Evolutionary conservation across 495 filamentous ascomycete species (phyloP).

Genomic region (Neurospora sp.): DNA sequence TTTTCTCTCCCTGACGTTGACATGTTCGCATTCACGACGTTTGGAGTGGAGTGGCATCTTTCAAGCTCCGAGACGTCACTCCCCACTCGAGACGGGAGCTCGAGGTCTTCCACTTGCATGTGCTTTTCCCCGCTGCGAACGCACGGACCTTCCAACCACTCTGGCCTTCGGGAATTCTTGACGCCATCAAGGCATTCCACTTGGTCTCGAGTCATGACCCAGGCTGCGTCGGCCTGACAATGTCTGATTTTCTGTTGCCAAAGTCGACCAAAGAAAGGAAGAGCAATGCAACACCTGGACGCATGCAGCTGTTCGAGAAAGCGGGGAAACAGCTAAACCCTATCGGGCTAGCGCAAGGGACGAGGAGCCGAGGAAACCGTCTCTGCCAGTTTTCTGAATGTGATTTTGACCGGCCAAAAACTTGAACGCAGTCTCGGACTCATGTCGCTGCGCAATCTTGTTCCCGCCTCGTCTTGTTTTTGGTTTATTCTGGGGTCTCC

Average conservation of each 20-base stretch:
- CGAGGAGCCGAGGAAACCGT: background rate
- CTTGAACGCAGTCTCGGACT: background rate
- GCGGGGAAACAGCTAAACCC: background rate
- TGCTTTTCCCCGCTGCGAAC: background rate
- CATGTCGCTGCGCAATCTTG: background rate
- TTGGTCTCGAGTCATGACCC: background rate
- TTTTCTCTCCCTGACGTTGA: background rate
- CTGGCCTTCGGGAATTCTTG: too few relatives aligned
- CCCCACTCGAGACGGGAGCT: background rate
- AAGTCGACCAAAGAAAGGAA: background rate
- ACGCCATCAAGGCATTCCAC: background rate
- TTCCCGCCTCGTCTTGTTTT: background rate
- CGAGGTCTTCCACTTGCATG: background rate
- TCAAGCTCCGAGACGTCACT: background rate
- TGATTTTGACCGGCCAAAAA: background rate
- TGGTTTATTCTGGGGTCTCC: background rate
- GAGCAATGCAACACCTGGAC: background rate
- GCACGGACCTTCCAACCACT: background rate
- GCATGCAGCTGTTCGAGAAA: background rate
- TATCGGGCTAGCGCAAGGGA: background rate
- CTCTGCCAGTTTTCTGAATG: background rate
- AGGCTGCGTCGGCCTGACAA: background rate
- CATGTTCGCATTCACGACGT: background rate
- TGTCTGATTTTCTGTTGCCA: background rate
- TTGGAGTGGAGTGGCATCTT: background rate